A percentile compares a stretch with the other conserved stretches of the same genome.
phyloP scores from a whole-genome alignment of 257 asterid species.

The Fraxinus cuspidata region DNA sequence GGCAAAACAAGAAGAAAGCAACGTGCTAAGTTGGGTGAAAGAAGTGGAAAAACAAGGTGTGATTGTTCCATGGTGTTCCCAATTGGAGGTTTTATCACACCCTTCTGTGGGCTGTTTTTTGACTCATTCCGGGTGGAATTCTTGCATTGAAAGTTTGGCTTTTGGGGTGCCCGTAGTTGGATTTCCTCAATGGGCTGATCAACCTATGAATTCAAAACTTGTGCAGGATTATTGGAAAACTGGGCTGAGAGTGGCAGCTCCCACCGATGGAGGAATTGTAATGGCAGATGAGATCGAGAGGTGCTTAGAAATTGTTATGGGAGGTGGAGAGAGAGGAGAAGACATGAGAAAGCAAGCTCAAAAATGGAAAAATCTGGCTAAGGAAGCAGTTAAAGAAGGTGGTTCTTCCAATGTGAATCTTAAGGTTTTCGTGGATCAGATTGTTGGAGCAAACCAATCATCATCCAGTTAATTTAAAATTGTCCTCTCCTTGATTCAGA shows the following conservation, averaged over 20 bases:
- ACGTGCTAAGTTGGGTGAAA: conserved; percentile 16
- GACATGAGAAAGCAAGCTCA: conserved; percentile 34
- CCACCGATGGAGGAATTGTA: conserved; percentile 17
- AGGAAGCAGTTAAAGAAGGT: conserved; percentile 34
- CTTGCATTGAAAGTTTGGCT: conserved; percentile 43
- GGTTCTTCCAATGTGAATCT: conserved; percentile 42
- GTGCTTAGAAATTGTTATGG: conserved; percentile 40
- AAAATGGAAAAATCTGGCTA: conserved; percentile 47
- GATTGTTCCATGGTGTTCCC: conserved; percentile 36
- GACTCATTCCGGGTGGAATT: conserved; percentile 51
- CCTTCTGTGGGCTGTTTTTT: conserved; percentile 32
- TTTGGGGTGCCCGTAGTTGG: conserved; percentile 46
- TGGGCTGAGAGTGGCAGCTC: conserved; percentile 35
- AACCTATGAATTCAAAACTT: conserved; percentile 47
- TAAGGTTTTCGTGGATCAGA: conserved; percentile 27
- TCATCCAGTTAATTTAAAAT: neutral
- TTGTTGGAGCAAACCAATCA: neutral
- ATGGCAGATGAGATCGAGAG: conserved; percentile 35
- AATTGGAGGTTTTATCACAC: conserved; percentile 31
- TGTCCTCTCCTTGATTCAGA: neutral
- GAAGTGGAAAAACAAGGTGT: conserved; percentile 22
- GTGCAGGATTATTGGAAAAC: conserved; percentile 50
- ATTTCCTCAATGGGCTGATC: conserved; percentile 57
- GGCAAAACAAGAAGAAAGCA: conserved; percentile 3
- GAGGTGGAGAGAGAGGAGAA: conserved; percentile 18